Evolutionary conservation across 1,139 yeast genomes (phyloP).

Genomic region (Blastobotrys ciferrii): DNA sequence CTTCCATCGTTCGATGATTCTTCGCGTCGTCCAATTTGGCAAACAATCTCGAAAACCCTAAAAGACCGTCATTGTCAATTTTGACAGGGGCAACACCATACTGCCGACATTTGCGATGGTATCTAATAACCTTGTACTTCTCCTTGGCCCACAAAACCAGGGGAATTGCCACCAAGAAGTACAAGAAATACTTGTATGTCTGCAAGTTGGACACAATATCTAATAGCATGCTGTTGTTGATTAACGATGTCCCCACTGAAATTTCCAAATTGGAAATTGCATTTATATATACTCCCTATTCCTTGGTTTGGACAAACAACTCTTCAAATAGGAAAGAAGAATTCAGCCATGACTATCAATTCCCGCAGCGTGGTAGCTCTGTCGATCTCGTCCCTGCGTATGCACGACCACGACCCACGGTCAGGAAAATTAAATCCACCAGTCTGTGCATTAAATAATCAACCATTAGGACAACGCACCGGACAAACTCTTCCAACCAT

Average conservation of each 20-base stretch:
- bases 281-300: neutral
- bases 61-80: neutral
- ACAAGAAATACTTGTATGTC: neutral
- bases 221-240: neutral
- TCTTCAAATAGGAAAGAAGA: neutral
- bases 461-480: no score
- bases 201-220: neutral
- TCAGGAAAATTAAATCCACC: no score
- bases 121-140: neutral
- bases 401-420: no score
- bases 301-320: neutral
- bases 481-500: no score
- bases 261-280: neutral
- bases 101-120: slow-evolving; percentile 1
- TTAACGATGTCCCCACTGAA: neutral
- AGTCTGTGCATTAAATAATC: no score
- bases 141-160: neutral
- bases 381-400: neutral
- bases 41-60: neutral
- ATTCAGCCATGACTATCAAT: slow-evolving; percentile 2
- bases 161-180: neutral
- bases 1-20: slow-evolving; percentile 2
- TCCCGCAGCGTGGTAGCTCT: neutral
- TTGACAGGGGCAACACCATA: slow-evolving; percentile 4
- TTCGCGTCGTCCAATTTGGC: neutral